phyloP scores from a whole-genome alignment of 495 filamentous ascomycete genomes.

The Aspergillus diversus region DNA sequence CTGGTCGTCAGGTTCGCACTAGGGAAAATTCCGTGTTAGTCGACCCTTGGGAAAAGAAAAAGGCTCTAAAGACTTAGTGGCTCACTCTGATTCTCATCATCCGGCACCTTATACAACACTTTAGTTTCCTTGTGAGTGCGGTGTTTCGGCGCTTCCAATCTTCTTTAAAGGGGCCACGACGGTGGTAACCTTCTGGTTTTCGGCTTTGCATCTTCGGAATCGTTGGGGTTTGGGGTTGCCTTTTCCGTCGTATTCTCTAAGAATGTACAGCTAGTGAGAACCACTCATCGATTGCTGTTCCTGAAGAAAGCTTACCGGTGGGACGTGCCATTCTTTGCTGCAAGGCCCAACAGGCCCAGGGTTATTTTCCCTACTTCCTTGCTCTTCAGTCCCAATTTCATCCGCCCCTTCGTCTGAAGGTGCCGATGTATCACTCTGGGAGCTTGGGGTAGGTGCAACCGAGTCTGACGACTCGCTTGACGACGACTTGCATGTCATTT shows the following conservation, averaged over 20 bases:
- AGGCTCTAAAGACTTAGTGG: background rate
- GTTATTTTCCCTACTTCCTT: background rate
- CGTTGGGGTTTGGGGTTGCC: slow-evolving; percentile 7
- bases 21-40: background rate
- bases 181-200: slow-evolving; percentile 8
- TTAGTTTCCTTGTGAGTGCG: slow-evolving; percentile 18
- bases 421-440: slow-evolving; percentile 17
- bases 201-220: slow-evolving; percentile 11
- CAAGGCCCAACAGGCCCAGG: slow-evolving; percentile 10
- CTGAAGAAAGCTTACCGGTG: slow-evolving; percentile 14
- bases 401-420: slow-evolving; percentile 16
- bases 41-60: background rate
- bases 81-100: slow-evolving; percentile 21
- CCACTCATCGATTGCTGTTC: background rate
- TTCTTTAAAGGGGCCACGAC: slow-evolving; percentile 21
- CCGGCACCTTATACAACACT: slow-evolving; percentile 20
- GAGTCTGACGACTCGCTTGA: slow-evolving; percentile 16
- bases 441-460: slow-evolving; percentile 7
- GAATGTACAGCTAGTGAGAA: slow-evolving; percentile 9
- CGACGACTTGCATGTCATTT: slow-evolving; percentile 6
- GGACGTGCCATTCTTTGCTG: slow-evolving; percentile 19
- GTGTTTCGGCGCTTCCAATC: slow-evolving; percentile 18
- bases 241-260: slow-evolving; percentile 19
- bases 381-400: slow-evolving; percentile 4
- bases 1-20: slow-evolving; percentile 17